Evolutionary conservation across 257 asterid species (phyloP).

Genomic region (Solanum lycopersicoides): DNA sequence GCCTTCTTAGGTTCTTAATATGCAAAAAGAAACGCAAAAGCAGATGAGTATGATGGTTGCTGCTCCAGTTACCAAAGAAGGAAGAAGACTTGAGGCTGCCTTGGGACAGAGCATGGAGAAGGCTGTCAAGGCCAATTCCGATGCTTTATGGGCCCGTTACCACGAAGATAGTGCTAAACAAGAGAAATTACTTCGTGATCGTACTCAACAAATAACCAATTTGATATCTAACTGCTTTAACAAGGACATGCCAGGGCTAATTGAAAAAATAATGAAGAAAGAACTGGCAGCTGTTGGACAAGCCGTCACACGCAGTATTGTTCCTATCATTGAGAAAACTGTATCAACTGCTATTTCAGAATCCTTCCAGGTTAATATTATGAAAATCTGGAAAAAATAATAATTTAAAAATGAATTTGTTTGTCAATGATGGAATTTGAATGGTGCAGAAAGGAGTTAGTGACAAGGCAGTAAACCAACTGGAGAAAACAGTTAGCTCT

Average conservation of each 20-base stretch:
- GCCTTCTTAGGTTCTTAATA: slow-evolving; percentile 33
- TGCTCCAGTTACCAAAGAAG: slow-evolving; percentile 70
- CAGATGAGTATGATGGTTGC: slow-evolving; percentile 62
- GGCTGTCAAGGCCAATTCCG: slow-evolving; percentile 62
- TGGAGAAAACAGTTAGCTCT: slow-evolving; percentile 72
- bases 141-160: slow-evolving; percentile 80
- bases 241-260: slow-evolving; percentile 69
- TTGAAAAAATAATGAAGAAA: slow-evolving; percentile 75
- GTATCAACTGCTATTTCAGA: slow-evolving; percentile 57
- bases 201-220: slow-evolving; percentile 49
- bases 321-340: slow-evolving; percentile 68
- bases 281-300: slow-evolving; percentile 65
- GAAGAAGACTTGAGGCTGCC: slow-evolving; percentile 74
- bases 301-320: slow-evolving; percentile 60
- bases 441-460: slow-evolving; percentile 85
- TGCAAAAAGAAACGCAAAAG: slow-evolving; percentile 60
- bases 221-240: slow-evolving; percentile 50
- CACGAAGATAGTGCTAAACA: slow-evolving; percentile 80
- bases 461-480: slow-evolving; percentile 83
- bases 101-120: slow-evolving; percentile 77
- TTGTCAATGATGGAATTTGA: slow-evolving; percentile 3
- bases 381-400: background rate
- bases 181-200: slow-evolving; percentile 74
- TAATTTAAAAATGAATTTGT: background rate
- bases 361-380: slow-evolving; percentile 64